A percentile compares a stretch with the other conserved stretches of the same genome.
These are phyloP conservation scores for Solanum chilense DNA, from an alignment of 257 asterid genomes.

Conservation along the genomic window DNA sequence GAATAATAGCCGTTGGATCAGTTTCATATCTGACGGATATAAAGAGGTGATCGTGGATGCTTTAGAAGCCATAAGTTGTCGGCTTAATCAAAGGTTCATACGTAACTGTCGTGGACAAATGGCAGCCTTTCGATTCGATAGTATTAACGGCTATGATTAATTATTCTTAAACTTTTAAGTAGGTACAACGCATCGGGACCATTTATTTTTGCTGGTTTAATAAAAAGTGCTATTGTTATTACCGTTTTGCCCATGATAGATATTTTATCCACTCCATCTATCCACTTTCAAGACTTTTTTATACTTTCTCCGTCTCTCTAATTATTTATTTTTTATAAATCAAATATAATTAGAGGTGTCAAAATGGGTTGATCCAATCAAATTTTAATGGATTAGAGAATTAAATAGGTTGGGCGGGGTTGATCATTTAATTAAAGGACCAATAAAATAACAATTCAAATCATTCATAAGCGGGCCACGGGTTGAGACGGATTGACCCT, in stretches of 20 bases:
- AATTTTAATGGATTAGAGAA: no score
- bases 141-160: constrained; percentile 11
- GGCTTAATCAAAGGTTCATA: constrained; percentile 56
- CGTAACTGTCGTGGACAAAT: constrained; percentile 32
- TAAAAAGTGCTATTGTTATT: not conserved
- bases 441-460: no score
- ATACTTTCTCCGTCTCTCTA: not conserved
- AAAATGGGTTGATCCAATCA: no score
- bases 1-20: constrained; percentile 39
- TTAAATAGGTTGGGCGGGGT: no score
- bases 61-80: constrained; percentile 56
- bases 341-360: not conserved
- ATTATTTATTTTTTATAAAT: no score
- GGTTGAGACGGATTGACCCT: no score
- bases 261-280: not conserved
- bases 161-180: not conserved
- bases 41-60: constrained; percentile 43
- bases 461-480: no score
- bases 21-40: constrained; percentile 21
- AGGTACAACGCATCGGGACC: constrained; percentile 11
- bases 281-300: not conserved
- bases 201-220: not conserved
- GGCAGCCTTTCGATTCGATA: constrained; percentile 12
- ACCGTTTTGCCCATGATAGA: not conserved
- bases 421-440: no score